Evolutionary conservation across 768 basidiomycete genomes (phyloP), one percentile per base, ranked within the genome.

Genomic region (Fistulinella prunicolor): DNA sequence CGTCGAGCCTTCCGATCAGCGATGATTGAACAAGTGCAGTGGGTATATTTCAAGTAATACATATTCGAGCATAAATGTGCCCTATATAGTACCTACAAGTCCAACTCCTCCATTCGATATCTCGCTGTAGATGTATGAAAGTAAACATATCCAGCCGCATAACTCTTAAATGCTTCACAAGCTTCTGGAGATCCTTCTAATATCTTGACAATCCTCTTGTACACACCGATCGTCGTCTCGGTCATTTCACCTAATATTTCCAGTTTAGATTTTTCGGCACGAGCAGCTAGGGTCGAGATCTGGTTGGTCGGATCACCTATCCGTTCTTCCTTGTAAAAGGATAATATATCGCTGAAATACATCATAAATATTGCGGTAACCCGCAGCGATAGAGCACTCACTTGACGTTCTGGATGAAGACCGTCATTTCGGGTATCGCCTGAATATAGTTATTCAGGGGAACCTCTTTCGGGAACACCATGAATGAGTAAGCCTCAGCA

Each of bases 261-360:
- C 41, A 63, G 38, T 45, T 71, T 73, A 3, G 63, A 52, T 9
- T 46, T 39, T 3, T 55, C 47, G 6, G 53, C 47, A 22, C 51
- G 58, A 9, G 52, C 49, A 0, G 72, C 71, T 0, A 66, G 47
- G 13, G 60, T 50, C 1, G 73, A 71, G 28, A 73, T 53, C 22
- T 60, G 67, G 46, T 73, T 74, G 32, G 63, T 60, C 6, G 51
- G 47, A 42, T 74, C 74, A 3, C 63, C 67, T 0, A 44, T 60
- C 2, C 60, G 44, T 41, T 74, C 73, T 60, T 75, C 74, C 47
- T 75, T 66, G 48, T 74, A 70, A 46, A 74, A 74, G 0, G 68
- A 73, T 2, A 73, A 52, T 23, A 75, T 54, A 29, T 75, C 73
- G 49, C 73, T 74, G n/a, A 37, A 57, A 23, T 3, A 21, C 1